Base-by-base conservation (phyloP, 805 yeast genomes). In the Saccharomycopsis sp. region DNA sequence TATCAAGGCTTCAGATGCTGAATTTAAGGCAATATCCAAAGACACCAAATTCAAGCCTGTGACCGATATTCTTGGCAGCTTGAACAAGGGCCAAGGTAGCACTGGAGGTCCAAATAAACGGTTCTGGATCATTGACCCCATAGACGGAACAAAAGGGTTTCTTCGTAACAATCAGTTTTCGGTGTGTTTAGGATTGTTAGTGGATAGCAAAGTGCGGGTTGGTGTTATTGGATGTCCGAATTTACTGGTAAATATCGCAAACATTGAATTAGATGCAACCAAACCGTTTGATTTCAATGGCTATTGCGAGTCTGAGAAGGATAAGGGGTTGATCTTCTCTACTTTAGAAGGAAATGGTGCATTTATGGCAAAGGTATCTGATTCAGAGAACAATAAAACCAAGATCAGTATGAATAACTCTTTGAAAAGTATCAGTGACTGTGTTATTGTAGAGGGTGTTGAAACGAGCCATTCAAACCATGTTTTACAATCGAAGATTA, bases 161-260 rank as follows among this genome's bases (percentile, higher is more conserved):
- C 75, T 94, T 57, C 79, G 99, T 68, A 96, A 97, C 53, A 97
- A 92, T 64, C 99, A 94, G 69, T 94, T 90, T 71, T 97, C 99
- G 1, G 96, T 94, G 1, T 94, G 99, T 69, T 75, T 94, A 52
- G 97, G 96, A 0, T 74, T 94, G 64, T 85, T 94, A 53, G 96
- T 84, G 34, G 87, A 92, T 67, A 96, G 97, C 14, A 76, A 81
- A 54, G 96, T 90, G 1, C 84, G 86, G 61, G 78, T 94, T 54
- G 99, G 99, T 55, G 96, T 89, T 24, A 89, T 94, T 71, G 99
- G 98, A 0, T 93, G 98, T 72, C 99, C 99, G 35, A 94, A 94
- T 69, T 75, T 96, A 59, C 84, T 86, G 2, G 82, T 77, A 52
- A 78, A 75, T 50, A 72, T 82, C 24, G 62, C 49, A 3, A n/a